phyloP scores from a whole-genome alignment of 257 asterid genomes.

The Solanum tacnaense region DNA sequence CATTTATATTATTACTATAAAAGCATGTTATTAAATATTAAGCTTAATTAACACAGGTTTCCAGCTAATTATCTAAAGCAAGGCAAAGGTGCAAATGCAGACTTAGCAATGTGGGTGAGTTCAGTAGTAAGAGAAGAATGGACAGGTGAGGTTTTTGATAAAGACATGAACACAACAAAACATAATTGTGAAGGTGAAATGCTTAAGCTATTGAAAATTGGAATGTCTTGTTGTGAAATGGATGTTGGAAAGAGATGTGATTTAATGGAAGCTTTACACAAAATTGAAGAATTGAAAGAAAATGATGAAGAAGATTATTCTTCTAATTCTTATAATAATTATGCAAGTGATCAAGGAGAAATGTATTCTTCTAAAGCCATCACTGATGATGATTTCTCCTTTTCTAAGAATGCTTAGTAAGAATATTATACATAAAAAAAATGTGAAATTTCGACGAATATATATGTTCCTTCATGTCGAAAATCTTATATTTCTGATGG shows the following conservation, averaged over 20 bases:
- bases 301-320: constrained; percentile 32
- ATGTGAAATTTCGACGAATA: neutral
- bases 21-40: neutral
- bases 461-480: neutral
- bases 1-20: neutral
- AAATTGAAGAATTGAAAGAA: constrained; percentile 40
- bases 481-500: neutral
- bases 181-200: constrained; percentile 36
- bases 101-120: constrained; percentile 56
- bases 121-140: constrained; percentile 64
- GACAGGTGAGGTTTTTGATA: constrained; percentile 65
- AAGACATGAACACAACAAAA: constrained; percentile 24
- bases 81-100: constrained; percentile 39
- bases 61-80: constrained; percentile 44
- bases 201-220: constrained; percentile 57
- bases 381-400: constrained; percentile 33
- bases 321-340: constrained; percentile 5
- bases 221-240: constrained; percentile 62
- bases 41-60: constrained; percentile 4
- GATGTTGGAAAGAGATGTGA: constrained; percentile 42
- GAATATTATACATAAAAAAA: neutral
- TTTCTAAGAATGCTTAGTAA: constrained; percentile 5
- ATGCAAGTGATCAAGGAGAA: constrained; percentile 28
- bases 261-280: constrained; percentile 33
- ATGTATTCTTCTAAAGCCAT: constrained; percentile 24